These are phyloP conservation scores for Paramecium sonneborni DNA, from an alignment of 73 alveolate species.

Conservation along the genomic window DNA sequence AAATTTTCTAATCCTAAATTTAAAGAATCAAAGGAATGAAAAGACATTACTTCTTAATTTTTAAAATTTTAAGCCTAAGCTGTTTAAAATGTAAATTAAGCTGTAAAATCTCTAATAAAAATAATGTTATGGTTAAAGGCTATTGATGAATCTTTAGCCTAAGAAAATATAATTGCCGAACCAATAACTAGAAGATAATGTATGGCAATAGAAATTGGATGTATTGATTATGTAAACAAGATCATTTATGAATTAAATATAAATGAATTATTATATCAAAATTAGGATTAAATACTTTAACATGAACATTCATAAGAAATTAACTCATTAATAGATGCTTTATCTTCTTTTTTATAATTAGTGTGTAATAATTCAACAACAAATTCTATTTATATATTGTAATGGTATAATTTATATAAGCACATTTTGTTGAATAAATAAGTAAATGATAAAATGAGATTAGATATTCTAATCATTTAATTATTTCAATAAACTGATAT, in stretches of 20 bases:
- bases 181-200: neutral
- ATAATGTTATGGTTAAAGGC: constrained; percentile 19
- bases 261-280: constrained; percentile 22
- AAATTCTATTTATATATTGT: neutral
- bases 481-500: neutral
- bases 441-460: constrained; percentile 29
- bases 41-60: neutral
- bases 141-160: neutral
- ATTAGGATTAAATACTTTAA: neutral
- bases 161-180: constrained; percentile 15
- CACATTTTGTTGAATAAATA: neutral
- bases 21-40: constrained; percentile 2
- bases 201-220: neutral
- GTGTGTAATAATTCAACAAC: neutral
- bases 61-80: neutral
- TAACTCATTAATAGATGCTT: neutral
- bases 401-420: constrained; percentile 33
- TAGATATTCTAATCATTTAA: neutral
- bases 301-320: constrained; percentile 35
- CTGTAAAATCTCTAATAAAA: neutral
- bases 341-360: constrained; percentile 27
- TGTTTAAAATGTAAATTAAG: neutral
- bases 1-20: neutral
- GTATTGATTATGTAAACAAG: constrained; percentile 3
- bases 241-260: constrained; percentile 12